These are phyloP conservation scores for Phyllosticta capitalensis DNA, from an alignment of 2,329 filamentous ascomycete species.

Conservation along the genomic window DNA sequence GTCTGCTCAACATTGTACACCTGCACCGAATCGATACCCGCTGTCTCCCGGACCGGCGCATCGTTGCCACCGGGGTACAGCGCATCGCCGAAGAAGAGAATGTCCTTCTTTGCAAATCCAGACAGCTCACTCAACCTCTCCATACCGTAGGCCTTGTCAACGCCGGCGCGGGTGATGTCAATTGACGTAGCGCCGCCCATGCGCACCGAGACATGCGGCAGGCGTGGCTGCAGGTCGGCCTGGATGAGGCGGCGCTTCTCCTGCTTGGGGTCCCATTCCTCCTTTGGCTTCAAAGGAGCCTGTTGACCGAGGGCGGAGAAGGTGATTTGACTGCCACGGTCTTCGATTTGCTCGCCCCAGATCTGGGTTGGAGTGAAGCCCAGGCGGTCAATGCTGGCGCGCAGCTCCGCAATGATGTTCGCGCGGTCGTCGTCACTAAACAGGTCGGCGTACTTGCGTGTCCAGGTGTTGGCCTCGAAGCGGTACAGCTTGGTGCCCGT, in stretches of 20 bases:
- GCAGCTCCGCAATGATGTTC: constrained; percentile 27
- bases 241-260: constrained; percentile 33
- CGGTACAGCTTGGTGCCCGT: constrained; percentile 35
- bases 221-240: constrained; percentile 24
- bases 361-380: constrained; percentile 30
- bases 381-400: constrained; percentile 26
- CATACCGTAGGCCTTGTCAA: constrained; percentile 29
- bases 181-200: constrained; percentile 35
- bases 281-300: constrained; percentile 28
- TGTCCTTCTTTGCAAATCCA: constrained; percentile 27
- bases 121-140: constrained; percentile 20
- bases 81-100: constrained; percentile 35
- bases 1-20: too few relatives aligned
- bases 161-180: constrained; percentile 31
- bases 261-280: constrained; percentile 32
- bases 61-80: constrained; percentile 34
- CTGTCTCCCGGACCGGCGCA: constrained; percentile 25
- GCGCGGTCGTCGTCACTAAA: constrained; percentile 24
- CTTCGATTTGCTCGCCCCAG: constrained; percentile 33
- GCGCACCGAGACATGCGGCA: constrained; percentile 32
- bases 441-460: constrained; percentile 30
- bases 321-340: constrained; percentile 35
- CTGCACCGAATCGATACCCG: too few relatives aligned
- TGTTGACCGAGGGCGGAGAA: constrained; percentile 34
- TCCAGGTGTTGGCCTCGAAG: constrained; percentile 22